Conservation (phyloP, 257 asterid species). For the Agastache rugosa region DNA sequence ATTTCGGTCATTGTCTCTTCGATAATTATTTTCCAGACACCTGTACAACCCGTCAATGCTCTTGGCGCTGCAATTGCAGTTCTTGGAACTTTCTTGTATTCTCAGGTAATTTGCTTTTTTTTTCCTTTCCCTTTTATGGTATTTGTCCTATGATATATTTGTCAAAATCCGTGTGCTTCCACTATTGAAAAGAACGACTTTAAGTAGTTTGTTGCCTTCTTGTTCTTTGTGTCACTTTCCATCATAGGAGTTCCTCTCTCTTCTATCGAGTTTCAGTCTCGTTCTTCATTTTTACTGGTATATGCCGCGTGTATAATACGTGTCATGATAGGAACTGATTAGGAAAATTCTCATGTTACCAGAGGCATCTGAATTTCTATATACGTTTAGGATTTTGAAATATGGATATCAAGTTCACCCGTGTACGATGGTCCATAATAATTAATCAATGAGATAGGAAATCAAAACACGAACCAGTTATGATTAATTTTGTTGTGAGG, state of each 20-base stretch:
- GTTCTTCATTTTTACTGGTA: not conserved
- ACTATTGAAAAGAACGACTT: not conserved
- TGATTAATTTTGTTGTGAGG: not conserved
- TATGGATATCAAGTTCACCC: too few relatives aligned
- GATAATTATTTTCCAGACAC: slow-evolving; percentile 90
- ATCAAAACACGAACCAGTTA: not conserved
- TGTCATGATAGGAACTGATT: too few relatives aligned
- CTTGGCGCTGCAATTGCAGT: slow-evolving; percentile 97
- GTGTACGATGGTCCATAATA: not conserved
- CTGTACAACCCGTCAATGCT: slow-evolving; percentile 90
- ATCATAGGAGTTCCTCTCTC: not conserved
- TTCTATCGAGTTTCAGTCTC: not conserved
- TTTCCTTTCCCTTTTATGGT: slow-evolving; percentile 23
- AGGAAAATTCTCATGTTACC: not conserved
- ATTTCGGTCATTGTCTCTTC: slow-evolving; percentile 93
- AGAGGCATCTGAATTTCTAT: not conserved
- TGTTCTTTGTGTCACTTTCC: not conserved
- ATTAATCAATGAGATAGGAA: not conserved
- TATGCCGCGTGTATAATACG: not conserved
- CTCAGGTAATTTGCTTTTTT: slow-evolving; percentile 65
- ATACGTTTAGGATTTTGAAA: not conserved
- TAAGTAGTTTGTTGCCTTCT: slow-evolving; percentile 11
- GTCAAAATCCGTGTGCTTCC: not conserved
- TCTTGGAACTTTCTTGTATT: slow-evolving; percentile 93
- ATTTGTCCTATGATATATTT: slow-evolving; percentile 20